These are phyloP conservation scores for Quercus variabilis DNA, from an alignment of 306 rosid genomes.

Conservation along the genomic window DNA sequence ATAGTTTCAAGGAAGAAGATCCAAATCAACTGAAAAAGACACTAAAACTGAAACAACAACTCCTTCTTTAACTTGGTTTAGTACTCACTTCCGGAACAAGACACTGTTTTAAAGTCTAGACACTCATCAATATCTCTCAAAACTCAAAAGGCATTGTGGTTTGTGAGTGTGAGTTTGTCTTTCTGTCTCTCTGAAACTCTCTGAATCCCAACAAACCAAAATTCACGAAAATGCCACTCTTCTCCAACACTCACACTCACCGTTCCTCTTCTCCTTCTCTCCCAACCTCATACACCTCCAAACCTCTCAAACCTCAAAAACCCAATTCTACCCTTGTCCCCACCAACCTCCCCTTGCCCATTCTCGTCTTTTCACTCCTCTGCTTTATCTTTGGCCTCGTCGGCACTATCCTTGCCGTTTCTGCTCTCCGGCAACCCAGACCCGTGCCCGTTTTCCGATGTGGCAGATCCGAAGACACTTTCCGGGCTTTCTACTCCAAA, in stretches of 20 bases:
- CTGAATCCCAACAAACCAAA: not conserved
- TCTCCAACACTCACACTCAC: constrained; percentile 3
- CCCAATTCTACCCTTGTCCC: constrained; percentile 4
- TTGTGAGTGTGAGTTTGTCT: too few relatives aligned
- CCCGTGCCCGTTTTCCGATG: constrained; percentile 34
- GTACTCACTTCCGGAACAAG: too few relatives aligned
- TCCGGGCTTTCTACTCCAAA: constrained; percentile 25
- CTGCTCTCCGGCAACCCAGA: constrained; percentile 21
- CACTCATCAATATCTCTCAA: too few relatives aligned
- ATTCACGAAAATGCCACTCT: constrained; percentile 31
- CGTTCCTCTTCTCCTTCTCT: constrained; percentile 22
- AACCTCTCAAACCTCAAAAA: constrained; percentile 21
- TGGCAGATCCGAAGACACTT: constrained; percentile 31
- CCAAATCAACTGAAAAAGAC: too few relatives aligned
- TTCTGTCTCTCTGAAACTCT: not conserved
- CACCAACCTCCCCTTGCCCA: constrained; percentile 4
- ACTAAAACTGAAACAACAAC: too few relatives aligned
- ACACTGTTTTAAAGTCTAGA: too few relatives aligned
- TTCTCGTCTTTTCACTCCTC: constrained; percentile 21
- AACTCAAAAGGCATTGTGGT: too few relatives aligned
- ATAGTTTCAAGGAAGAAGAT: too few relatives aligned
- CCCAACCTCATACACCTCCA: constrained; percentile 22
- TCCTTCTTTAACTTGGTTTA: too few relatives aligned
- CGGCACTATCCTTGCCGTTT: constrained; percentile 26
- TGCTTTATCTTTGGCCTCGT: constrained; percentile 29